phyloP scores from a whole-genome alignment of 805 yeast species.

The Cyberlindnera subsufficiens region DNA sequence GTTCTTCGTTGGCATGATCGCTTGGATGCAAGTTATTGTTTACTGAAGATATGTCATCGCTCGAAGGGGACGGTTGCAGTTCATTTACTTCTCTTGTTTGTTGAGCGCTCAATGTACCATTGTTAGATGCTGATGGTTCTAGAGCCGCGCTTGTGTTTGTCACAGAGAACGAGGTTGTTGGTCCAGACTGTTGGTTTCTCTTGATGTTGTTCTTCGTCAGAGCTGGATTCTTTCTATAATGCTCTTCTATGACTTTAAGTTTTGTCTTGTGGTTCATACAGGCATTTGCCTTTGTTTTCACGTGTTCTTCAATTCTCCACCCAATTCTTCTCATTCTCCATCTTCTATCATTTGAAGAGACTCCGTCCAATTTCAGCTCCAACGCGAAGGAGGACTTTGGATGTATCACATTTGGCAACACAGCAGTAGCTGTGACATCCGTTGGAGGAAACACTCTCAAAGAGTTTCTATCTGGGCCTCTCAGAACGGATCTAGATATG shows the following conservation, averaged over 20 bases:
- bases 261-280: conserved; percentile 55
- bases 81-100: conserved; percentile 1
- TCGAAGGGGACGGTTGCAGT: conserved; percentile 3
- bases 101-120: conserved; percentile 3
- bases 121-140: conserved; percentile 15
- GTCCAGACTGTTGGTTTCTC: conserved; percentile 34
- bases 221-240: conserved; percentile 26
- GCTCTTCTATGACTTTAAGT: conserved; percentile 39
- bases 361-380: conserved; percentile 75
- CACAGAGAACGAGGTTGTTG: conserved; percentile 30
- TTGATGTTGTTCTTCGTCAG: conserved; percentile 22
- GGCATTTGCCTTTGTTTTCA: conserved; percentile 51
- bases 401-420: conserved; percentile 80
- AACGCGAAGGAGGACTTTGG: conserved; percentile 84
- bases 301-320: conserved; percentile 86
- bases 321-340: conserved; percentile 90
- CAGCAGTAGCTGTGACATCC: conserved; percentile 79
- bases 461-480: conserved; percentile 83
- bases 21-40: conserved; percentile 21
- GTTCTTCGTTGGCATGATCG: conserved; percentile 28
- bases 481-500: conserved; percentile 67
- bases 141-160: conserved; percentile 22
- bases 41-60: conserved; percentile 10
- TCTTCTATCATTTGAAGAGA: conserved; percentile 49
- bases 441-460: conserved; percentile 95